These are phyloP conservation scores for Salvia sclarea DNA, from an alignment of 305 asterid species.

Conservation along the genomic window DNA sequence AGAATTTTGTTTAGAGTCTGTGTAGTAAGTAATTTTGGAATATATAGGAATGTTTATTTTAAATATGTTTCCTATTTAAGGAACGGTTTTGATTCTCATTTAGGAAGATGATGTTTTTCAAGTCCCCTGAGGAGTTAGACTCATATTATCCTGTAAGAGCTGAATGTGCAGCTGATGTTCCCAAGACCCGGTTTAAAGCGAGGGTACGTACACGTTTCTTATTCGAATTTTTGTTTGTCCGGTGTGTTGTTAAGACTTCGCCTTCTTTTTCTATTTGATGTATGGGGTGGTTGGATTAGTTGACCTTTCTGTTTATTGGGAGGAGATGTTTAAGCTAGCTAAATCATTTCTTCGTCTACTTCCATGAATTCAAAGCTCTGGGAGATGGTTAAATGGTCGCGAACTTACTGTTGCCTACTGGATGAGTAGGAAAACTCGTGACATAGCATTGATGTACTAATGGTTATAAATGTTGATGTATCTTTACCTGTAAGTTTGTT, in stretches of 20 bases:
- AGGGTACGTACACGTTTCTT: conserved; percentile 48
- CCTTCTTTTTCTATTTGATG: not conserved
- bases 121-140: conserved; percentile 70
- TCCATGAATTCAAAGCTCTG: conserved; percentile 12
- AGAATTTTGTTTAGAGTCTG: conserved; percentile 26
- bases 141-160: conserved; percentile 75
- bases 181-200: conserved; percentile 82
- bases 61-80: not conserved
- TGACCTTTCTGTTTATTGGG: conserved; percentile 11
- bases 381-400: not conserved
- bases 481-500: not conserved
- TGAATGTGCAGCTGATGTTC: conserved; percentile 79
- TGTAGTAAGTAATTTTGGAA: conserved; percentile 16
- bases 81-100: conserved; percentile 10
- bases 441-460: not conserved
- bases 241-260: not conserved
- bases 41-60: conserved; percentile 29
- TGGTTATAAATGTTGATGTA: conserved; percentile 5
- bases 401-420: not conserved
- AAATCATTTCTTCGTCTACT: not conserved
- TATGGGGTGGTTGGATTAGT: not conserved
- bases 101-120: conserved; percentile 52
- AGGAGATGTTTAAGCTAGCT: conserved; percentile 12
- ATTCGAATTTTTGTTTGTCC: conserved; percentile 15
- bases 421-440: conserved; percentile 17